Conservation (phyloP, 495 filamentous ascomycete genomes). For the Trypethelium eluteriae region DNA sequence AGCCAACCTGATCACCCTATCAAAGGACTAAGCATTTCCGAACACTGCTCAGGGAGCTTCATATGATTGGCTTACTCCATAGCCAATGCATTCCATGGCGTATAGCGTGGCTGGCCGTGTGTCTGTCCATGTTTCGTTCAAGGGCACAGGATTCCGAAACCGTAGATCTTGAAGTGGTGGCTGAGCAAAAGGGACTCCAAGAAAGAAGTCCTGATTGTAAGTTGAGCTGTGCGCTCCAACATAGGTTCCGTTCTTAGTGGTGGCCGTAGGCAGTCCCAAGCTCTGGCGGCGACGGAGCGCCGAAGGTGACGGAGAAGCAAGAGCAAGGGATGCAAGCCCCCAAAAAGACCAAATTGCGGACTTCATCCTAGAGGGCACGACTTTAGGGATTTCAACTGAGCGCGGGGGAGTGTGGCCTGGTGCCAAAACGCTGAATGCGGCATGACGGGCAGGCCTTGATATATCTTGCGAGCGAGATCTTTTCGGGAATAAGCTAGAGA, state of each 20-base stretch:
- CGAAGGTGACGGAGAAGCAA: neutral
- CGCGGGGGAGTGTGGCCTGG: neutral
- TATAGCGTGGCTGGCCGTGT: conserved; percentile 34
- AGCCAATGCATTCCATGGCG: conserved; percentile 37
- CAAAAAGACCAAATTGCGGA: neutral
- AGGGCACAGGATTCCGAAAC: conserved; percentile 50
- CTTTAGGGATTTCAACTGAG: neutral
- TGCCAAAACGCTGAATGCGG: neutral
- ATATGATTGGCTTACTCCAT: conserved; percentile 27
- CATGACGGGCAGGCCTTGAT: neutral
- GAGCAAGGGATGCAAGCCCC: neutral
- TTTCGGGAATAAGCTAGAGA: neutral
- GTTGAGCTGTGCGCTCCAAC: conserved; percentile 24
- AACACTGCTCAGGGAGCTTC: conserved; percentile 3
- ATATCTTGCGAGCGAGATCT: neutral
- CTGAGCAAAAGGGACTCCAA: conserved; percentile 59
- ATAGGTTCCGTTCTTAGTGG: conserved; percentile 33
- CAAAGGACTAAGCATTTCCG: neutral
- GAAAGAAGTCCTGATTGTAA: conserved; percentile 43
- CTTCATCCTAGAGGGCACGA: neutral
- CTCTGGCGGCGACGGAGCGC: conserved; percentile 1
- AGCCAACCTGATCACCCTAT: conserved; percentile 25
- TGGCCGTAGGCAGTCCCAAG: conserved; percentile 23
- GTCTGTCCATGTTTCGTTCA: conserved; percentile 38
- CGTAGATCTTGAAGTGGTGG: conserved; percentile 51